These are phyloP conservation scores for Tolypocladium ophioglossoides DNA, from an alignment of 2,329 filamentous ascomycete species.

Conservation along the genomic window DNA sequence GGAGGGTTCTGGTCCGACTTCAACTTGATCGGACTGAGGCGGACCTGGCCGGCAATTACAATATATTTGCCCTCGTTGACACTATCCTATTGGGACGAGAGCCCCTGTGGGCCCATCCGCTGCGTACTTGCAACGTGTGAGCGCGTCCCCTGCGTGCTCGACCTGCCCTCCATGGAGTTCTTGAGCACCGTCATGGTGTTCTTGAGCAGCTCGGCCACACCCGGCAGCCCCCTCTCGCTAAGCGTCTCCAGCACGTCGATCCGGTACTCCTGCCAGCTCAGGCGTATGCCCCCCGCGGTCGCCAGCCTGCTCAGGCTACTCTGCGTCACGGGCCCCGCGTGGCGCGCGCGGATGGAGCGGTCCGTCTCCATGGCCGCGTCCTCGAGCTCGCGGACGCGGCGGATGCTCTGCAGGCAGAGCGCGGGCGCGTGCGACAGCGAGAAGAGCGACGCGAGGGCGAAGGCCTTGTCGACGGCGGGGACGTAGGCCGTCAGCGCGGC, in stretches of 20 bases:
- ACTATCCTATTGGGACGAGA: constrained; percentile 4
- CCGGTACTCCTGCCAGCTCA: constrained; percentile 67
- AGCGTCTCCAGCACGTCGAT: constrained; percentile 61
- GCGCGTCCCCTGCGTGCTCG: constrained; percentile 9
- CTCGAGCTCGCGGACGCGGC: constrained; percentile 45
- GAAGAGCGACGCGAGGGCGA: constrained; percentile 40
- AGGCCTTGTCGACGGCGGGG: constrained; percentile 31
- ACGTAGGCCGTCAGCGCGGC: constrained; percentile 37
- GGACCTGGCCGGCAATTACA: not conserved
- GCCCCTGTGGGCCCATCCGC: not conserved
- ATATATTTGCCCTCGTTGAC: not conserved
- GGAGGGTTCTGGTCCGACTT: not conserved
- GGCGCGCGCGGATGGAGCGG: constrained; percentile 33
- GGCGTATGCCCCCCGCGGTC: constrained; percentile 51
- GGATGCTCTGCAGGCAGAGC: constrained; percentile 44
- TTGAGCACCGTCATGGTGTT: constrained; percentile 71
- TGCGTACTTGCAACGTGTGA: not conserved
- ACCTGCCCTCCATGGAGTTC: constrained; percentile 27
- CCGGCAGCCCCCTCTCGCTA: constrained; percentile 50
- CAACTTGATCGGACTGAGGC: not conserved
- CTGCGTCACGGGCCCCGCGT: constrained; percentile 61
- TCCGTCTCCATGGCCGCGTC: constrained; percentile 36
- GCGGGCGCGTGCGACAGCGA: constrained; percentile 48
- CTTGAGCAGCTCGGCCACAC: constrained; percentile 63
- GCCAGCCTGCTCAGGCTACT: constrained; percentile 52